phyloP scores from a whole-genome alignment of 2,329 filamentous ascomycete genomes.

The Teratosphaeria destructans region DNA sequence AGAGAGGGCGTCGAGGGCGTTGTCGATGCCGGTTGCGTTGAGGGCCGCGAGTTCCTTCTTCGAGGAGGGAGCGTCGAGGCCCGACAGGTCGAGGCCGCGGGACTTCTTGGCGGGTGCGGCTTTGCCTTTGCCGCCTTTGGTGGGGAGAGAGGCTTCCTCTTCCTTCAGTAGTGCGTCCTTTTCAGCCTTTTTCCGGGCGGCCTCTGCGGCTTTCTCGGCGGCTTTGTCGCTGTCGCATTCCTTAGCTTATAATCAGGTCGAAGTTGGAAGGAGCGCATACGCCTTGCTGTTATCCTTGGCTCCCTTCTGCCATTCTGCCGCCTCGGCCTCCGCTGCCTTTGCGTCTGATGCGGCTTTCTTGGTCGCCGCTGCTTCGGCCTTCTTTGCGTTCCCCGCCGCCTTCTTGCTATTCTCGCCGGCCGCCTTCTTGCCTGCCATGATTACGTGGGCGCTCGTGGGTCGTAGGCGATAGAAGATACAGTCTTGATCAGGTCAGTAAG shows the following conservation, averaged over 20 bases:
- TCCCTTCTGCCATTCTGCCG: constrained; percentile 73
- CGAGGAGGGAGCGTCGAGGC: constrained; percentile 52
- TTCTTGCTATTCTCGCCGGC: constrained; percentile 73
- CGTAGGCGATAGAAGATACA: neutral
- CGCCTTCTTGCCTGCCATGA: constrained; percentile 61
- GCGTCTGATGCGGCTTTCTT: constrained; percentile 65
- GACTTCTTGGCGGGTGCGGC: constrained; percentile 47
- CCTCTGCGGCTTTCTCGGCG: constrained; percentile 71
- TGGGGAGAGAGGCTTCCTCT: constrained; percentile 63
- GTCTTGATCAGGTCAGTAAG: neutral
- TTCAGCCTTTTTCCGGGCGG: constrained; percentile 82
- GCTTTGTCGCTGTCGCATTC: constrained; percentile 60
- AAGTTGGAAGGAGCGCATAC: constrained; percentile 42
- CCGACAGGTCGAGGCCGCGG: constrained; percentile 62
- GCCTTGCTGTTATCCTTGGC: constrained; percentile 79
- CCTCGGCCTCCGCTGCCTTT: constrained; percentile 57
- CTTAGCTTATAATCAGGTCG: constrained; percentile 1
- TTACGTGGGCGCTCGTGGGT: neutral
- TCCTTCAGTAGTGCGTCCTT: constrained; percentile 71
- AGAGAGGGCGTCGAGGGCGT: constrained; percentile 77
- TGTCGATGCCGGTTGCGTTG: constrained; percentile 82
- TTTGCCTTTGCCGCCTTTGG: constrained; percentile 57
- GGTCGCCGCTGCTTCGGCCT: constrained; percentile 73
- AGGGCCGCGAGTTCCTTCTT: constrained; percentile 48
- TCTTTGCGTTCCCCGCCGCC: constrained; percentile 77